Evolutionary conservation across 2,329 filamentous ascomycete species (phyloP).

Genomic region (Byssothecium circinans): DNA sequence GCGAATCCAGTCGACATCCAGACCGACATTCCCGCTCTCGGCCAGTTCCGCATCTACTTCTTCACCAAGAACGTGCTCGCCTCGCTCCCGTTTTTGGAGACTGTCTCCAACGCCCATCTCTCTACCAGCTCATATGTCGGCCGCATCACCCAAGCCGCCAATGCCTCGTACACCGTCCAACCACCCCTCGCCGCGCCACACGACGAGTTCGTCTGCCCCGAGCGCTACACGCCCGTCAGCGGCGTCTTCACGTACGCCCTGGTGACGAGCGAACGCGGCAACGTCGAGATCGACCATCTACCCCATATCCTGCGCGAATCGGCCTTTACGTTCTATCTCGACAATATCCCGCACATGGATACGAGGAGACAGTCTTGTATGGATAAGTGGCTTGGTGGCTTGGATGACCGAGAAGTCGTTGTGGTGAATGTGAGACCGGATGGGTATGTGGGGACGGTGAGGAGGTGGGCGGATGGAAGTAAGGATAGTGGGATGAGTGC

Average conservation of each 20-base stretch:
- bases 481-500: constrained; percentile 39
- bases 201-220: constrained; percentile 67
- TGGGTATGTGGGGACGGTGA: constrained; percentile 70
- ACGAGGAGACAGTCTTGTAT: constrained; percentile 58
- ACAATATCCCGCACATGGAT: constrained; percentile 61
- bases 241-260: constrained; percentile 66
- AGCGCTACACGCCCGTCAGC: constrained; percentile 69
- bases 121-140: constrained; percentile 59
- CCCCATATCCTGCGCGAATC: constrained; percentile 64
- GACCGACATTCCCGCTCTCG: constrained; percentile 74
- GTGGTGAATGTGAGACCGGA: constrained; percentile 72
- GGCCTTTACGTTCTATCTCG: constrained; percentile 72
- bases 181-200: constrained; percentile 60
- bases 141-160: constrained; percentile 61
- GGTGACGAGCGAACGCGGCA: constrained; percentile 66
- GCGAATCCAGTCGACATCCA: constrained; percentile 77
- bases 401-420: constrained; percentile 60
- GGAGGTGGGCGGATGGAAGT: constrained; percentile 42
- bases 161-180: constrained; percentile 62
- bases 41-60: constrained; percentile 76
- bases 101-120: constrained; percentile 59
- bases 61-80: constrained; percentile 65
- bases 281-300: constrained; percentile 67
- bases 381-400: constrained; percentile 68
- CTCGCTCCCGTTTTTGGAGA: constrained; percentile 59